Evolutionary conservation across 768 basidiomycete species (phyloP), one percentile per base, ranked within the genome.

Genomic region (Mycena rebaudengoi): DNA sequence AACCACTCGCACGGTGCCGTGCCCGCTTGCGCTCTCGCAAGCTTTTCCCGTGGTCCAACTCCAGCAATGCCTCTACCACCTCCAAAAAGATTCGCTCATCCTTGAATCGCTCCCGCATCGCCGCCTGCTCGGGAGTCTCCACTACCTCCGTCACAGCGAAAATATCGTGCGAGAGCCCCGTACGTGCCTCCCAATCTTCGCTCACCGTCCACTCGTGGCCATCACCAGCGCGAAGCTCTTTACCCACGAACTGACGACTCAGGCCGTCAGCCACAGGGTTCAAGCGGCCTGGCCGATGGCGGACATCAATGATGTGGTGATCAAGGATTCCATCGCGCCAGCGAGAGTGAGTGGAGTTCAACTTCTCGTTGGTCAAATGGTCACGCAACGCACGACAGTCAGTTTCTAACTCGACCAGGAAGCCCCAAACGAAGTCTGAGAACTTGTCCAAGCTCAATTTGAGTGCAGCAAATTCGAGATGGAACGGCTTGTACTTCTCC

Each of bases 391-490:
- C 72, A 6, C 20, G 39, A 55, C 53, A 55, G 39, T 55, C 40
- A 25, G 53, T 55, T 55, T 55, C 53, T 7, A 16, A 55, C 65
- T 64, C 60, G 74, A 60, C 75, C 3, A 45, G 57, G 70, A 0
- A 75, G 74, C 39, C 72, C 65, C 6, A 77, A 10, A 26, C 68
- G 65, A 12, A 67, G 40, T 25, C 68, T 57, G 32, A 53, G 57
- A 72, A 44, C 71, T 70, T 55, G 26, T 55, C 48, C 70, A 68
- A 7, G 72, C 73, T 3, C 16, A 43, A 55, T 30, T 55, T 55
- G 12, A 55, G 53, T 13, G 53, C 53, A 5, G 76, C 76, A 53
- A 78, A 76, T 48, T 79, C 75, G n/a, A 75, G 69, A 5, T 76
- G 50, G 58, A 71, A 78, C 1, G 74, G 76, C 50, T 69, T 68